Evolutionary conservation across 805 yeast genomes (phyloP).

Genomic region (Candida berthetii): DNA sequence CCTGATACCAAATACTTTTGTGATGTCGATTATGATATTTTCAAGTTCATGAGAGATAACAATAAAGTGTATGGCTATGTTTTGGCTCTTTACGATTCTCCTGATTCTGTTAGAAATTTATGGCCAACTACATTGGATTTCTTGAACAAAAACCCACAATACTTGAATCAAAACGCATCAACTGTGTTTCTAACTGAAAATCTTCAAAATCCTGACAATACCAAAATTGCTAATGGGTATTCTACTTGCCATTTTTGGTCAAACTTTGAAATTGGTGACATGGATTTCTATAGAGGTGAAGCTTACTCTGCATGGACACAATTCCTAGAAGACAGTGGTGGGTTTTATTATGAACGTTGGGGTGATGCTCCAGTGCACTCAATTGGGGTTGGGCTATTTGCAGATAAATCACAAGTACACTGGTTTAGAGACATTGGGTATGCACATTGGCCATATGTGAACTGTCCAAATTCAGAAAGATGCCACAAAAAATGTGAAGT

Average conservation of each 20-base stretch:
- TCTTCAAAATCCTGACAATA: slow-evolving; percentile 42
- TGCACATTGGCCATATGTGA: slow-evolving; percentile 64
- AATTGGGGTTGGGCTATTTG: slow-evolving; percentile 65
- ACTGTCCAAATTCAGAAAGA: slow-evolving; percentile 61
- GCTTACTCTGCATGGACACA: slow-evolving; percentile 63
- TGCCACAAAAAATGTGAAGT: slow-evolving; percentile 42
- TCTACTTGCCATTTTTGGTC: slow-evolving; percentile 86
- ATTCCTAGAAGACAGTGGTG: slow-evolving; percentile 61
- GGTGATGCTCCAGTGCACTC: slow-evolving; percentile 93
- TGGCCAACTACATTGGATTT: slow-evolving; percentile 69
- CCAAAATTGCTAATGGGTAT: slow-evolving; percentile 34
- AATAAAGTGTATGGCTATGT: slow-evolving; percentile 71
- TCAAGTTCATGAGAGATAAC: slow-evolving; percentile 64
- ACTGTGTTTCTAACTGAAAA: slow-evolving; percentile 58
- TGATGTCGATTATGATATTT: slow-evolving; percentile 69
- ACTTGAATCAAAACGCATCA: slow-evolving; percentile 52
- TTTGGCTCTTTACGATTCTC: slow-evolving; percentile 62
- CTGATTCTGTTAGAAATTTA: slow-evolving; percentile 52
- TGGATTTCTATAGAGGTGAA: slow-evolving; percentile 72
- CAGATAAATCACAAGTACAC: slow-evolving; percentile 62
- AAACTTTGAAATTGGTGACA: slow-evolving; percentile 78
- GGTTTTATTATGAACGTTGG: slow-evolving; percentile 89
- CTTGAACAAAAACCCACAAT: slow-evolving; percentile 49
- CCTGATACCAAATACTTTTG: slow-evolving; percentile 67
- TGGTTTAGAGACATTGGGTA: slow-evolving; percentile 89